Conservation (phyloP, 1,284 basidiomycete species). For the Coniferiporia weirii region DNA sequence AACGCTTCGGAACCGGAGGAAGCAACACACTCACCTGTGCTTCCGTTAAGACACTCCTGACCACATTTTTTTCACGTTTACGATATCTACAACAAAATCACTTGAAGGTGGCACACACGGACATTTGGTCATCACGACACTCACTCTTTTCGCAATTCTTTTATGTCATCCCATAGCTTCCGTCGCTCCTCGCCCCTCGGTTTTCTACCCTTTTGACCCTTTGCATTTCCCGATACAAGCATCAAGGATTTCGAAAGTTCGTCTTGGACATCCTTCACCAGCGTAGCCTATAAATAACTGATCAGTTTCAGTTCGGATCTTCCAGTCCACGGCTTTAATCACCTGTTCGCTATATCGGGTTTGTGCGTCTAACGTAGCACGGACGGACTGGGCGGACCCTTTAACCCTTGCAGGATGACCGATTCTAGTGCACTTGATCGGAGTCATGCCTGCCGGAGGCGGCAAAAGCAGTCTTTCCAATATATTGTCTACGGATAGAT, state of each 20-base stretch:
- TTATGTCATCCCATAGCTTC: slow-evolving; percentile 90
- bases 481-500: slow-evolving; percentile 89
- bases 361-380: slow-evolving; percentile 85
- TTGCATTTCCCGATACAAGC: slow-evolving; percentile 71
- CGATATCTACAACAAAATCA: slow-evolving; percentile 56
- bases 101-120: not conserved
- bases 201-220: slow-evolving; percentile 66
- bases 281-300: slow-evolving; percentile 44
- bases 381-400: slow-evolving; percentile 60
- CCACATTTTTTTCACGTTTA: slow-evolving; percentile 80
- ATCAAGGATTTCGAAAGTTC: slow-evolving; percentile 73
- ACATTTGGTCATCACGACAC: too few species aligned
- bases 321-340: not conserved
- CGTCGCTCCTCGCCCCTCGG: slow-evolving; percentile 75
- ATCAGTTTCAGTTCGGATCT: not conserved
- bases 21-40: slow-evolving; percentile 53
- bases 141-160: slow-evolving; percentile 85
- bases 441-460: slow-evolving; percentile 35
- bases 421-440: slow-evolving; percentile 68
- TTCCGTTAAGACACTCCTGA: slow-evolving; percentile 71
- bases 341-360: slow-evolving; percentile 75
- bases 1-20: too few species aligned
- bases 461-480: slow-evolving; percentile 73
- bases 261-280: slow-evolving; percentile 80
- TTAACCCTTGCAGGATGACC: slow-evolving; percentile 94